Conservation (phyloP, 78 protist genomes). For the Capsaspora owczarzaki region DNA sequence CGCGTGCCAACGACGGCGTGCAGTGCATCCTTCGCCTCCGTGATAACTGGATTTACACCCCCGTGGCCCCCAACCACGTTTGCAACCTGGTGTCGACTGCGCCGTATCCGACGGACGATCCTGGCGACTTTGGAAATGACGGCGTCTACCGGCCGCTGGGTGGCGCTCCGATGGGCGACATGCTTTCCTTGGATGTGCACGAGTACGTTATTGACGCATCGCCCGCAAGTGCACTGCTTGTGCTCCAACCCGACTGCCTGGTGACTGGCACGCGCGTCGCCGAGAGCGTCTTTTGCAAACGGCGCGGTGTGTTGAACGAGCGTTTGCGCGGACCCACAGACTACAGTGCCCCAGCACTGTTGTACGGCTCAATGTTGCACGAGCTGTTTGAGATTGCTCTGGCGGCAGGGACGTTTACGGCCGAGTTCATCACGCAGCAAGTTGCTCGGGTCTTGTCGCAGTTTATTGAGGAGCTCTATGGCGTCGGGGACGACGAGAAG, state of each 20-base stretch:
- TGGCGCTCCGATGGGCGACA: no score
- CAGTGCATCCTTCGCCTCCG: no score
- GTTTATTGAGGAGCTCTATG: not conserved
- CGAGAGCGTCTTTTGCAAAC: constrained; percentile 2
- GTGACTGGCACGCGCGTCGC: constrained; percentile 34
- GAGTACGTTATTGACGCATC: no score
- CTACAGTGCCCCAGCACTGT: not conserved
- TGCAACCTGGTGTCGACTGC: no score
- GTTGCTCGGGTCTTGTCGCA: not conserved
- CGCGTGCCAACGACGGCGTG: no score
- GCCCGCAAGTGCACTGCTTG: no score
- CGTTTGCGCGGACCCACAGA: not conserved
- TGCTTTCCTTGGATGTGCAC: no score
- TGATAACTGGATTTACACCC: no score
- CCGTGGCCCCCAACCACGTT: no score
- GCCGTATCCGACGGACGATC: no score
- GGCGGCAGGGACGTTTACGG: not conserved
- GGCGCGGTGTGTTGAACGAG: constrained; percentile 25
- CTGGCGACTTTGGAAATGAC: no score
- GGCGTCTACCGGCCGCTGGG: no score
- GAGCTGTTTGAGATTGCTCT: constrained; percentile 17
- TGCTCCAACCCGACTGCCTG: constrained; percentile 27
- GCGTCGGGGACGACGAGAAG: not conserved
- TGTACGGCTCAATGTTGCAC: constrained; percentile 19
- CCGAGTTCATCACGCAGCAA: not conserved